A percentile compares a stretch with the other conserved stretches of the same genome.
These are phyloP conservation scores for Aspergillus sclerotiicarbonarius DNA, from an alignment of 495 filamentous ascomycete species.

Conservation along the genomic window DNA sequence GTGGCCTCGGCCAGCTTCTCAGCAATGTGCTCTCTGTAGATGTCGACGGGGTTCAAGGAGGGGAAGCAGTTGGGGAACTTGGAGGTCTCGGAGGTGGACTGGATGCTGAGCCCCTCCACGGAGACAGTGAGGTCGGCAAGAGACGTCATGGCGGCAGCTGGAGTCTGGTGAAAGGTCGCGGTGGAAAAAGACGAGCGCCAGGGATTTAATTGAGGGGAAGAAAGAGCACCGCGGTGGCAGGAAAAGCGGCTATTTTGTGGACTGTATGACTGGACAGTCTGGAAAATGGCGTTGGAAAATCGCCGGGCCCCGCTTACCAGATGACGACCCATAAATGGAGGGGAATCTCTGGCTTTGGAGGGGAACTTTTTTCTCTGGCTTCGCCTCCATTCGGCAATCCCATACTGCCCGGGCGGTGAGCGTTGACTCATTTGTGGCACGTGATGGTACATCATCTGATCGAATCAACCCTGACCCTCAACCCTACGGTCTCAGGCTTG, in stretches of 20 bases:
- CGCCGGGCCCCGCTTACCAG: conserved; percentile 44
- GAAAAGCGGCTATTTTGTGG: conserved; percentile 15
- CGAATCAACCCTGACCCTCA: conserved; percentile 15
- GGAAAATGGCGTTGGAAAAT: conserved; percentile 34
- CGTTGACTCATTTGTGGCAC: conserved; percentile 21
- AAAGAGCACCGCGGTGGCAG: conserved; percentile 11
- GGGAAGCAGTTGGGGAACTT: conserved; percentile 54
- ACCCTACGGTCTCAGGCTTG: not conserved
- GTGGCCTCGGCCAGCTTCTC: conserved; percentile 69
- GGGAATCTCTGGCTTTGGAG: conserved; percentile 21
- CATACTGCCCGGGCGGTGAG: conserved; percentile 33
- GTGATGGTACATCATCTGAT: conserved; percentile 10
- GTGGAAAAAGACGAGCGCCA: conserved; percentile 14
- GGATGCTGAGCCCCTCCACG: conserved; percentile 40
- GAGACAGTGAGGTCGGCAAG: conserved; percentile 32
- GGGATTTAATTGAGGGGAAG: conserved; percentile 14
- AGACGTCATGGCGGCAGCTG: conserved; percentile 33
- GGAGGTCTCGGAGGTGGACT: conserved; percentile 38
- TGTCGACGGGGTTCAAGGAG: conserved; percentile 77
- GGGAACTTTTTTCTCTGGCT: conserved; percentile 30
- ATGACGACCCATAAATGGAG: conserved; percentile 43
- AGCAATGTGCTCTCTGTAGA: conserved; percentile 82
- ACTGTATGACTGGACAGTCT: conserved; percentile 18
- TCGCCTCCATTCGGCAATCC: conserved; percentile 31
- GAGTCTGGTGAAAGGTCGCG: conserved; percentile 5